phyloP scores from a whole-genome alignment of 176 grass and related monocot species.

The Melocanna baccifera region DNA sequence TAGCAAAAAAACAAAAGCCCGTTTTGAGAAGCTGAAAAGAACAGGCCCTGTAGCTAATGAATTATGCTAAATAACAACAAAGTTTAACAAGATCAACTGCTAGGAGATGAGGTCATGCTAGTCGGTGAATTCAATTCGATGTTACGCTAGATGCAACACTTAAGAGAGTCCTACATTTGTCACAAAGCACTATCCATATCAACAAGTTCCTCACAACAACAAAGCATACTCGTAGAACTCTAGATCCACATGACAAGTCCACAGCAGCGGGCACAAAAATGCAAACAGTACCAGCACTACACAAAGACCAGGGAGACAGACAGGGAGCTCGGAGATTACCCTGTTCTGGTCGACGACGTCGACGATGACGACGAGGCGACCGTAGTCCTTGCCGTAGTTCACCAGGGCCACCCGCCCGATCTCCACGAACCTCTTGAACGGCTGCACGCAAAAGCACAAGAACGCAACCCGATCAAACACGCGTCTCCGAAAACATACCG shows the following conservation, averaged over 20 bases:
- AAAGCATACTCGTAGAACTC: neutral
- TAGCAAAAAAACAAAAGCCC: no score
- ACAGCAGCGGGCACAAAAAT: neutral
- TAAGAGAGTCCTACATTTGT: neutral
- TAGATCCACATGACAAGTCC: neutral
- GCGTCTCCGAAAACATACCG: neutral
- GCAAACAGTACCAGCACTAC: neutral
- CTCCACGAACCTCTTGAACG: conserved; percentile 90
- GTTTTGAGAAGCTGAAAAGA: no score
- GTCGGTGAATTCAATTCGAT: neutral
- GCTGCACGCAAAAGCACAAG: conserved; percentile 33
- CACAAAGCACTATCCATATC: neutral
- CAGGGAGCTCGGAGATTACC: conserved; percentile 27
- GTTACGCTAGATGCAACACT: neutral
- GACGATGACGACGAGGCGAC: conserved; percentile 75
- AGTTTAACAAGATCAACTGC: neutral
- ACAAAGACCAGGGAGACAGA: neutral
- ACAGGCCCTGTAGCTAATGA: no score
- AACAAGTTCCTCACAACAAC: neutral
- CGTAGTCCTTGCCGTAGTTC: conserved; percentile 88
- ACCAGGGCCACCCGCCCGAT: conserved; percentile 87
- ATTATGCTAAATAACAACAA: neutral
- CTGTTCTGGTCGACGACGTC: conserved; percentile 84
- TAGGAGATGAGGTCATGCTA: neutral
- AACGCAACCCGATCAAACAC: neutral